Evolutionary conservation across 2,329 filamentous ascomycete species (phyloP).

Genomic region (Chaetomium olivaceum): DNA sequence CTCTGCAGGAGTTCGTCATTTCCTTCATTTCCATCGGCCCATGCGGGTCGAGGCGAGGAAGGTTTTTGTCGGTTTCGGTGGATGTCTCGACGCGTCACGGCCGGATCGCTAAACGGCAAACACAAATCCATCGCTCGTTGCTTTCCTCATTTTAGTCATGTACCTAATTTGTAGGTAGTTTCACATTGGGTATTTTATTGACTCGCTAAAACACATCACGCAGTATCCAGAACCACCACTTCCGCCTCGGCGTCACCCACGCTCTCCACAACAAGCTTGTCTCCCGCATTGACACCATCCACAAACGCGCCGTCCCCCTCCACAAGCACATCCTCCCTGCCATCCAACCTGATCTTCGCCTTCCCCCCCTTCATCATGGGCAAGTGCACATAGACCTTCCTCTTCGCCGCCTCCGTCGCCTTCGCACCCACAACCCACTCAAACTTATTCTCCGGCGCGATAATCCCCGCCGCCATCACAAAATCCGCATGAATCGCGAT

Average conservation of each 20-base stretch:
- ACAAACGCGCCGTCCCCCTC: conserved; percentile 85
- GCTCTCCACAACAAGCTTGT: conserved; percentile 65
- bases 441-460: conserved; percentile 65
- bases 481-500: conserved; percentile 86
- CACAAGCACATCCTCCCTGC: conserved; percentile 62
- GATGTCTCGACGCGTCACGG: neutral
- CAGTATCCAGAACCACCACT: conserved; percentile 67
- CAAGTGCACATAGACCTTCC: conserved; percentile 79
- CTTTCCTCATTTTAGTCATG: no score
- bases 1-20: conserved; percentile 38
- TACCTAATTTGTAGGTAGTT: no score
- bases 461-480: conserved; percentile 76
- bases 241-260: conserved; percentile 69
- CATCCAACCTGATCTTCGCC: conserved; percentile 68
- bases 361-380: conserved; percentile 77
- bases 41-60: conserved; percentile 30
- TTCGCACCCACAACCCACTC: conserved; percentile 70
- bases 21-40: conserved; percentile 52
- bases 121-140: neutral
- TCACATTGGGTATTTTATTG: neutral
- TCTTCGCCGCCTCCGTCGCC: conserved; percentile 52
- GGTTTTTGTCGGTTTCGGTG: conserved; percentile 7
- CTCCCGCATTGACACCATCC: conserved; percentile 62
- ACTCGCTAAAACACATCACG: conserved; percentile 39
- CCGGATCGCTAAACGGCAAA: neutral